Evolutionary conservation across 768 basidiomycete species (phyloP).

Genomic region (Pleurotus cornucopiae): DNA sequence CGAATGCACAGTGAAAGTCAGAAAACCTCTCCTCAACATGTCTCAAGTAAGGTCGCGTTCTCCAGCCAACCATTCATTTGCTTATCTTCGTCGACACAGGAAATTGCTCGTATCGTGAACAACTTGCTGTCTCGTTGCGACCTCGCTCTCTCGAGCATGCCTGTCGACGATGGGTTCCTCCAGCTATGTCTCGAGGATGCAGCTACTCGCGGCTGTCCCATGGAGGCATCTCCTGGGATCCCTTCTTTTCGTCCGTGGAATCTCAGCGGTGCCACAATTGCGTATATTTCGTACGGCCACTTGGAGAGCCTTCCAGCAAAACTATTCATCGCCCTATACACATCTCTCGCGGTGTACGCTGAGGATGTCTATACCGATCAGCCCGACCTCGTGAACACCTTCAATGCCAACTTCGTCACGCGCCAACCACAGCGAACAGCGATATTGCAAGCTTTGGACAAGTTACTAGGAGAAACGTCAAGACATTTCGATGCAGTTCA

Average conservation of each 20-base stretch:
- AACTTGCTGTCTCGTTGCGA: slow-evolving; percentile 1
- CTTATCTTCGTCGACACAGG: slow-evolving; percentile 7
- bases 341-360: not conserved
- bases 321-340: not conserved
- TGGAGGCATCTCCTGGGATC: not conserved
- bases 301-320: not conserved
- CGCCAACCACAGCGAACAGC: not conserved
- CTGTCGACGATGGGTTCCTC: not conserved
- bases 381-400: not conserved
- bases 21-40: too few relatives aligned
- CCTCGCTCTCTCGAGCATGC: not conserved
- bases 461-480: not conserved
- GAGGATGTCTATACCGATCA: not conserved
- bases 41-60: too few relatives aligned
- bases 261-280: not conserved
- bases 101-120: slow-evolving; percentile 6
- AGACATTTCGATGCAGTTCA: not conserved
- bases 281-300: not conserved
- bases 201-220: not conserved
- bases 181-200: slow-evolving; percentile 1
- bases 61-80: too few relatives aligned
- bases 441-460: not conserved
- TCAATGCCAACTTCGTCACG: not conserved
- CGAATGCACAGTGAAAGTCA: too few relatives aligned
- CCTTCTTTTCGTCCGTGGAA: not conserved